A percentile compares a stretch with the other conserved stretches of the same genome.
phyloP scores from a whole-genome alignment of 2,329 filamentous ascomycete species.

The Cladorrhinum sp. region DNA sequence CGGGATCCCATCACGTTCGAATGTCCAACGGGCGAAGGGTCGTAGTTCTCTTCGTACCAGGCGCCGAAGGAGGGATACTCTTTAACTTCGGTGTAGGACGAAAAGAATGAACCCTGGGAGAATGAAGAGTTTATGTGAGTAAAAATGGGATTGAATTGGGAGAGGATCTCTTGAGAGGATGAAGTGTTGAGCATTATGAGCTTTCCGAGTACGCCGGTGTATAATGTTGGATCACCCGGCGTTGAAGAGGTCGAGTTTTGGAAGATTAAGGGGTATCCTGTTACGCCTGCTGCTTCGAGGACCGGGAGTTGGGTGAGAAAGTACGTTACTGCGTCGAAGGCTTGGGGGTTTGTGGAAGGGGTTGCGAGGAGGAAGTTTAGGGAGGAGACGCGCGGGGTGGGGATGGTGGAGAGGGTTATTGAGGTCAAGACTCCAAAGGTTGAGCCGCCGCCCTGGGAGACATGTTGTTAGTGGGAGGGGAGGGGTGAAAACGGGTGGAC shows the following conservation, averaged over 20 bases:
- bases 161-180: slow-evolving; percentile 6
- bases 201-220: slow-evolving; percentile 23
- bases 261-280: slow-evolving; percentile 67
- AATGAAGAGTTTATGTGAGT: slow-evolving; percentile 22
- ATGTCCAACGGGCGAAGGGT: slow-evolving; percentile 21
- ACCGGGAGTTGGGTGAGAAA: slow-evolving; percentile 45
- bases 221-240: slow-evolving; percentile 8
- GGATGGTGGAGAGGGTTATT: slow-evolving; percentile 53
- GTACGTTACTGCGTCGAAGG: slow-evolving; percentile 47
- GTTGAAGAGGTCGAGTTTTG: slow-evolving; percentile 62
- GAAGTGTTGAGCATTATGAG: slow-evolving; percentile 15
- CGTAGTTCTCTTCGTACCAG: slow-evolving; percentile 28
- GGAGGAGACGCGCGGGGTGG: slow-evolving; percentile 33
- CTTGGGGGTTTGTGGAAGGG: slow-evolving; percentile 33
- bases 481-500: too few species aligned
- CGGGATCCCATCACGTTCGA: slow-evolving; percentile 20
- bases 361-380: slow-evolving; percentile 32
- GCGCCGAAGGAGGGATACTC: slow-evolving; percentile 17
- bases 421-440: slow-evolving; percentile 61
- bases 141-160: slow-evolving; percentile 14
- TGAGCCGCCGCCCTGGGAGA: slow-evolving; percentile 55
- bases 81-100: slow-evolving; percentile 9
- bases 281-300: slow-evolving; percentile 50
- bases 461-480: too few species aligned
- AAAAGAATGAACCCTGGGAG: slow-evolving; percentile 17